A percentile compares a stretch with the other conserved stretches of the same genome.
phyloP scores from a whole-genome alignment of 129 eudicot species.

The Artemisia tridentata region DNA sequence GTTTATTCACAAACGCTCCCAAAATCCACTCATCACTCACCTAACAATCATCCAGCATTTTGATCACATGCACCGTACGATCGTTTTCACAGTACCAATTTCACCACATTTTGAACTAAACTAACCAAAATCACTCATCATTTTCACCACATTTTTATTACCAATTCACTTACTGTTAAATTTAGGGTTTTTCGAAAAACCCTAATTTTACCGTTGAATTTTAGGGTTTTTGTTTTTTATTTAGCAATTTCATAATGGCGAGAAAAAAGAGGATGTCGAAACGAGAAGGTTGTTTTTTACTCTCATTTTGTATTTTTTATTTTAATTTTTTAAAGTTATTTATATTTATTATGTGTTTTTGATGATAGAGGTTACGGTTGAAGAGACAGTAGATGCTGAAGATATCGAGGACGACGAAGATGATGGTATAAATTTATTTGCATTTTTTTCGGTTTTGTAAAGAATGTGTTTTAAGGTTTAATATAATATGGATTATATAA shows the following conservation, averaged over 20 bases:
- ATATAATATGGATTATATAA: no score
- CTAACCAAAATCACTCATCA: not conserved
- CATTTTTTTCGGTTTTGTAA: not conserved
- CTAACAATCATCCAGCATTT: no score
- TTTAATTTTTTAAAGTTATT: not conserved
- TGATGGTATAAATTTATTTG: constrained; percentile 27
- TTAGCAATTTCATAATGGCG: constrained; percentile 25
- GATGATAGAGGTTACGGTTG: constrained; percentile 26
- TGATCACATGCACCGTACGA: no score
- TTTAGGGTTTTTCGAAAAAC: constrained; percentile 16
- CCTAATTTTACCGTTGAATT: not conserved
- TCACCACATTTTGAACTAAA: no score
- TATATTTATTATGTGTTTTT: not conserved
- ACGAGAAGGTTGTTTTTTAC: constrained; percentile 31
- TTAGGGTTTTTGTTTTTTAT: constrained; percentile 19
- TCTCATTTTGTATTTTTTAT: not conserved
- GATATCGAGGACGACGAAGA: constrained; percentile 42
- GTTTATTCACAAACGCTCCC: not conserved
- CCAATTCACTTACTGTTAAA: not conserved
- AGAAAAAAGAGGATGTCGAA: constrained; percentile 29
- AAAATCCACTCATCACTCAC: no score
- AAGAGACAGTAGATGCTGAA: constrained; percentile 35
- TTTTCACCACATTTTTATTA: constrained; percentile 4
- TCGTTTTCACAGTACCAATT: no score
- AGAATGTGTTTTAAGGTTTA: no score